A percentile compares a stretch with the other conserved stretches of the same genome.
These are phyloP conservation scores for Magnusiomyces sp. DNA, from an alignment of 1,139 yeast species.

Conservation along the genomic window DNA sequence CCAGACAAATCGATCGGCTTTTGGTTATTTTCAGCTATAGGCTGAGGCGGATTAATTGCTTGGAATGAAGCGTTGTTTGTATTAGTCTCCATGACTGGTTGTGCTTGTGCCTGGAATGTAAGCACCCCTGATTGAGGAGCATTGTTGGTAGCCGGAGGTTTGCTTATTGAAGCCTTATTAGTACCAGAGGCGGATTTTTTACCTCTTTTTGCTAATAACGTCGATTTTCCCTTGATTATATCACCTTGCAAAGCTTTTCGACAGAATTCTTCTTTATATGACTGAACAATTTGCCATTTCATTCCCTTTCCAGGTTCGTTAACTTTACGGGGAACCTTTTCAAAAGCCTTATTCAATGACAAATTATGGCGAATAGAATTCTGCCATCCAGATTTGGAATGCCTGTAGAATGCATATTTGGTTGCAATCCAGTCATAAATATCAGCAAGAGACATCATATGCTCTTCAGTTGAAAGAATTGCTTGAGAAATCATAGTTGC, in stretches of 20 bases:
- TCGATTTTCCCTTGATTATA: constrained; percentile 34
- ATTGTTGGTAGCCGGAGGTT: not conserved
- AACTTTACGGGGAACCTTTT: constrained; percentile 89
- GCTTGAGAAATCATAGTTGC: constrained; percentile 99
- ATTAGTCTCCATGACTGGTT: constrained; percentile 4
- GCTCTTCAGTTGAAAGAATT: constrained; percentile 77
- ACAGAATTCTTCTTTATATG: constrained; percentile 75
- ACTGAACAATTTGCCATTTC: constrained; percentile 94
- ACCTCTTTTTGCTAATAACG: constrained; percentile 6
- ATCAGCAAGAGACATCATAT: constrained; percentile 81
- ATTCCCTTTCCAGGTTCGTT: constrained; percentile 98
- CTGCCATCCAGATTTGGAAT: constrained; percentile 93
- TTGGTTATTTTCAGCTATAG: too few relatives aligned
- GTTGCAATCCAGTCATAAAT: constrained; percentile 84
- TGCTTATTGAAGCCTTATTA: not conserved
- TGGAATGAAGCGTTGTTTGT: not conserved
- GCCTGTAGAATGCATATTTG: constrained; percentile 86
- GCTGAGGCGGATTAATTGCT: too few relatives aligned
- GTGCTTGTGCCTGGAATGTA: constrained; percentile 6
- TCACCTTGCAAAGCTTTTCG: constrained; percentile 62
- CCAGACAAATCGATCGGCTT: too few relatives aligned
- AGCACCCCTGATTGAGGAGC: not conserved
- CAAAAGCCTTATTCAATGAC: constrained; percentile 78
- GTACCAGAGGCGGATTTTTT: not conserved
- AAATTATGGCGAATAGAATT: constrained; percentile 77